A percentile compares a stretch with the other conserved stretches of the same genome.
These are phyloP conservation scores for Apiospora pterosperma DNA, from an alignment of 2,329 filamentous ascomycete species.

Conservation along the genomic window DNA sequence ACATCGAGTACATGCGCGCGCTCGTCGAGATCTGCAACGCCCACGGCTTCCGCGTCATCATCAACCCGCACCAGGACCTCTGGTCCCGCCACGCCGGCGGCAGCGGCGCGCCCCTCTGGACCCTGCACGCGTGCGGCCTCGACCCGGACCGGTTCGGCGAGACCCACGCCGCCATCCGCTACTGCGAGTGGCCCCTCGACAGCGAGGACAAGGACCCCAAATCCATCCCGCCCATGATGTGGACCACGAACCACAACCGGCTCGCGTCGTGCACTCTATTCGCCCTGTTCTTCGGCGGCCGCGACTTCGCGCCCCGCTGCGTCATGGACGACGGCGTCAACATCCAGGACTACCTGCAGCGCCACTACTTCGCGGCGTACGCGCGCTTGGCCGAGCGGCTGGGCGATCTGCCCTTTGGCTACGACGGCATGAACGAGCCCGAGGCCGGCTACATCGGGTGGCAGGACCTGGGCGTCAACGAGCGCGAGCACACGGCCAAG, in stretches of 20 bases:
- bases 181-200: constrained; percentile 20
- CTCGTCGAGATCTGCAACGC: constrained; percentile 15
- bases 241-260: constrained; percentile 23
- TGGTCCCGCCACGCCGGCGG: constrained; percentile 21
- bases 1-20: constrained; percentile 14
- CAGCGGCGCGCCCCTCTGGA: constrained; percentile 21
- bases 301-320: constrained; percentile 18
- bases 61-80: constrained; percentile 22
- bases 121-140: constrained; percentile 20
- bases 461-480: constrained; percentile 13
- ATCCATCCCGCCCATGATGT: constrained; percentile 20
- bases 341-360: constrained; percentile 23
- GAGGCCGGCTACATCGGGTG: constrained; percentile 17
- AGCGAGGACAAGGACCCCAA: constrained; percentile 18
- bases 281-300: constrained; percentile 18
- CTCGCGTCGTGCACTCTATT: constrained; percentile 17
- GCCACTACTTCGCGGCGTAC: constrained; percentile 18
- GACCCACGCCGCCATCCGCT: constrained; percentile 18
- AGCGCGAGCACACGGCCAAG: constrained; percentile 17
- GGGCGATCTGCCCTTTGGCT: constrained; percentile 16
- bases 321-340: constrained; percentile 13
- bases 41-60: constrained; percentile 17
- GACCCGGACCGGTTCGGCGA: constrained; percentile 17
- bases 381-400: constrained; percentile 12
- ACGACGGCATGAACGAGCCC: constrained; percentile 23